Evolutionary conservation across 129 eudicot species (phyloP).

Genomic region (Erigeron canadensis): DNA sequence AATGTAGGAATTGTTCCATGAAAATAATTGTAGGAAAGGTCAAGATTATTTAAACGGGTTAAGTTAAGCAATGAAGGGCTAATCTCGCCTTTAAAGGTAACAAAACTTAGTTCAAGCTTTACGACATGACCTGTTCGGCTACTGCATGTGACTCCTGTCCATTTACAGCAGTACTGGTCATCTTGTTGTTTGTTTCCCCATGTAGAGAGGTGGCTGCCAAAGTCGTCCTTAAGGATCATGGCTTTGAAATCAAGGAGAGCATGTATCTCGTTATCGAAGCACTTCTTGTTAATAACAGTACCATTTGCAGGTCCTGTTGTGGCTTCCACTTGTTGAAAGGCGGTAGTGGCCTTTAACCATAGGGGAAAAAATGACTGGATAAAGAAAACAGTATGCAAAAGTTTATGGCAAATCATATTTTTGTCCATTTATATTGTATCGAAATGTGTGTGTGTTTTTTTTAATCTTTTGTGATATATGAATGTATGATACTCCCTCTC

Average conservation of each 20-base stretch:
- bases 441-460: too few species aligned
- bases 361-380: background rate
- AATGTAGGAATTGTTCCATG: background rate
- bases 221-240: conserved; percentile 12
- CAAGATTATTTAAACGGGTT: background rate
- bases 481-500: too few species aligned
- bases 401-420: too few species aligned
- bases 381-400: background rate
- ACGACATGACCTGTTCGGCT: background rate
- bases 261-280: conserved; percentile 2
- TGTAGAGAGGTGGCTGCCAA: conserved; percentile 22
- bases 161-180: background rate
- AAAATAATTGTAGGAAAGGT: background rate
- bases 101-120: background rate
- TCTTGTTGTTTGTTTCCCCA: conserved; percentile 20
- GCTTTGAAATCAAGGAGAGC: conserved; percentile 13
- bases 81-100: background rate
- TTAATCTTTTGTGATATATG: too few species aligned
- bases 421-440: too few species aligned
- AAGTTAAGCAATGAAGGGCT: conserved; percentile 8
- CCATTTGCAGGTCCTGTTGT: background rate
- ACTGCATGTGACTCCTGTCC: background rate
- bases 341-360: background rate
- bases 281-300: background rate
- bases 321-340: background rate